Evolutionary conservation across 2,329 filamentous ascomycete species (phyloP), one percentile per base, ranked within the genome.

Genomic region (Aspergillus terreus): DNA sequence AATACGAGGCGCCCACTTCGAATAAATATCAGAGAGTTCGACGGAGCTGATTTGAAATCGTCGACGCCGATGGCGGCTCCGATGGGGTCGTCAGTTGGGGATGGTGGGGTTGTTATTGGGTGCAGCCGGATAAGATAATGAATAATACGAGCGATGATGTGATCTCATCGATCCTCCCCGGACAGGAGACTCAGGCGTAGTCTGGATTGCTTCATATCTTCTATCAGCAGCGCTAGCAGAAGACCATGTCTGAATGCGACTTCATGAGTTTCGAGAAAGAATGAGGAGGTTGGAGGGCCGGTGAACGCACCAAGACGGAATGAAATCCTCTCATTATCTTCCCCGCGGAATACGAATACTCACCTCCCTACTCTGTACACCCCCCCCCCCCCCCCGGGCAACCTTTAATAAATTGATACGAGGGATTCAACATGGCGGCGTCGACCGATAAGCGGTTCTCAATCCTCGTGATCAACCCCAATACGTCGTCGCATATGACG

Each of bases 381-480:
- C 35, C 15, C n/a, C 35, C 14, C 15, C n/a, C 35, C 14, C 35
- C 7, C 12, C 3, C 35, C 4, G 4, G 15, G 6, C 15, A 38
- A 6, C 35, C 6, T 11, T 4, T 11, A 14, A n/a, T 30, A 30
- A 11, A 30, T 11, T 30, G 10, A 30, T 30, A 30, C 27, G 27
- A 30, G 27, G 27, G 9, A 11, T 25, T 15, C 48, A 55, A 25
- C 10, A 63, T 63, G 58, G 49, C 56, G 46, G 17, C 54, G 41
- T 25, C 51, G 43, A 53, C 46, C 30, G 53, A 52, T 23, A 50
- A 57, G 14, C 50, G 53, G 36, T 64, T 65, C 47, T 63, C 62
- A 6, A 62, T 76, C 50, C 63, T 76, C 46, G 65, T 76, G 44
- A 70, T 76, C 63, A 76, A 76, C 55, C 74, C 74, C 43, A 76